Evolutionary conservation across 225 moss, liverwort and hornwort genomes (phyloP).

Genomic region (Polytrichum commune): DNA sequence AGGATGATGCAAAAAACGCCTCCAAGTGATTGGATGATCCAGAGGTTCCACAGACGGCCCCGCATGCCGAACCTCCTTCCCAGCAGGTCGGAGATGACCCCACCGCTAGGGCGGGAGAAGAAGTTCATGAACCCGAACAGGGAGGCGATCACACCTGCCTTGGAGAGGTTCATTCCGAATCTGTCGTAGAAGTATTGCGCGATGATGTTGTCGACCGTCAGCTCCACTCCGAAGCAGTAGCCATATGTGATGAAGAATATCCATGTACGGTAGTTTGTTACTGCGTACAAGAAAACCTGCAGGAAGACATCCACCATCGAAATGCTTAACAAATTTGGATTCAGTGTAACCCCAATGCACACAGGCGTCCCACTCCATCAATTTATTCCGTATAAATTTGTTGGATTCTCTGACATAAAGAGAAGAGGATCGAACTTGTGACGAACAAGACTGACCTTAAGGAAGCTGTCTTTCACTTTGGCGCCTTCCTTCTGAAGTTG

Average conservation of each 20-base stretch:
- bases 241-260: constrained; percentile 70
- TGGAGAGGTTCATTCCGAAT: constrained; percentile 54
- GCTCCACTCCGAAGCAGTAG: constrained; percentile 84
- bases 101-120: constrained; percentile 56
- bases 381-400: too few relatives aligned
- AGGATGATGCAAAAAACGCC: constrained; percentile 60
- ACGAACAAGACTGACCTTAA: constrained; percentile 27
- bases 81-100: constrained; percentile 40
- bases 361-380: background rate
- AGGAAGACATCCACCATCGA: constrained; percentile 63
- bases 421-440: too few relatives aligned
- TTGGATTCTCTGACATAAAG: too few relatives aligned
- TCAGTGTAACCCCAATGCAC: constrained; percentile 43
- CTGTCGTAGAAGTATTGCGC: constrained; percentile 85
- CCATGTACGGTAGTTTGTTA: constrained; percentile 75
- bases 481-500: constrained; percentile 55
- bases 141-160: constrained; percentile 66
- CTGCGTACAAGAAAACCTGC: constrained; percentile 65
- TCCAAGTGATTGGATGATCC: constrained; percentile 51
- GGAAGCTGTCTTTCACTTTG: constrained; percentile 52
- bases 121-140: constrained; percentile 72
- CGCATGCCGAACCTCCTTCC: constrained; percentile 68
- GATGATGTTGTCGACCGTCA: constrained; percentile 80
- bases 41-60: constrained; percentile 67
- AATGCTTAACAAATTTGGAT: constrained; percentile 71